Conservation (phyloP, 2,329 filamentous ascomycete species). For the Teratosphaeria pseudoeucalypti region DNA sequence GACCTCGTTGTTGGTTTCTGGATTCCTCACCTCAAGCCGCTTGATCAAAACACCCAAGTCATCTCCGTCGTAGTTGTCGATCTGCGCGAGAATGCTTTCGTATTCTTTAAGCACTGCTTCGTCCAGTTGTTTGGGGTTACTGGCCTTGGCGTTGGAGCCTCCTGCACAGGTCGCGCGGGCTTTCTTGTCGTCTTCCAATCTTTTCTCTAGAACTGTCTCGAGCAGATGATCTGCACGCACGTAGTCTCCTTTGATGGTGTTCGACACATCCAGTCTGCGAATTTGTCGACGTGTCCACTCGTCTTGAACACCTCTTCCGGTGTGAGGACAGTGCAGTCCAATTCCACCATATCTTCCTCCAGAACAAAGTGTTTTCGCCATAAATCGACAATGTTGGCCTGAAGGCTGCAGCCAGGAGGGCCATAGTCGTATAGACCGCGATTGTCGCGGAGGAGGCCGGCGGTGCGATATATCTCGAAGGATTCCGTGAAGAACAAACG, state of each 20-base stretch:
- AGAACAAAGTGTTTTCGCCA: constrained; percentile 93
- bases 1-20: constrained; percentile 64
- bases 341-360: constrained; percentile 89
- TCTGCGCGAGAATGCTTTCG: constrained; percentile 78
- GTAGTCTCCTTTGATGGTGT: constrained; percentile 94
- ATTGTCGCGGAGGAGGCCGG: constrained; percentile 23
- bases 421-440: constrained; percentile 76
- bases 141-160: constrained; percentile 55
- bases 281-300: constrained; percentile 88
- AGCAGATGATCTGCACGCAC: constrained; percentile 93
- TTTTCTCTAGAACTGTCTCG: constrained; percentile 79
- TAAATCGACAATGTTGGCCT: constrained; percentile 75
- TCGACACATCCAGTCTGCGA: constrained; percentile 88
- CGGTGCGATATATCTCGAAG: constrained; percentile 71
- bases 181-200: constrained; percentile 83
- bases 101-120: constrained; percentile 82
- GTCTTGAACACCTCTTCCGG: constrained; percentile 92
- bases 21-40: constrained; percentile 86
- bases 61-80: constrained; percentile 87
- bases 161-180: constrained; percentile 72
- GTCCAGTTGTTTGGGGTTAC: constrained; percentile 59
- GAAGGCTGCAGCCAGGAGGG: constrained; percentile 73
- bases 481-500: constrained; percentile 91
- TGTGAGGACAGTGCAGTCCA: constrained; percentile 89
- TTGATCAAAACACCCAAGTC: constrained; percentile 79